Conservation (phyloP, 1,284 basidiomycete genomes). For the Trichosporon sp. region DNA sequence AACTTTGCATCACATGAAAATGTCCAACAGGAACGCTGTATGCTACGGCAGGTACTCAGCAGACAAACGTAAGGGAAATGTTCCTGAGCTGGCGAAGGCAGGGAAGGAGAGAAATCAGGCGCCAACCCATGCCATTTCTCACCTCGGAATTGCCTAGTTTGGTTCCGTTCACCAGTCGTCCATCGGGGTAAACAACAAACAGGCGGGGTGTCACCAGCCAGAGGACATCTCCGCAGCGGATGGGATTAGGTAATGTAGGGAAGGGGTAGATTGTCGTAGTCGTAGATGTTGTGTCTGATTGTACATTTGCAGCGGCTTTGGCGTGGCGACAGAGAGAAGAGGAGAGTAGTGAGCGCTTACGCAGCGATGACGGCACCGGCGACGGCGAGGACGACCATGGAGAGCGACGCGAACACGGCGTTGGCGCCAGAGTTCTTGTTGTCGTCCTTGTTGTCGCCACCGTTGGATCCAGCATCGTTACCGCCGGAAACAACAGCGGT, state of each 20-base stretch:
- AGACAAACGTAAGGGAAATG: background rate
- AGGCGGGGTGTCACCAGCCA: background rate
- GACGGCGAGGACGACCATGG: conserved; percentile 12
- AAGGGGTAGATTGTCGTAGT: background rate
- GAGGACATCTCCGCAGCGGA: background rate
- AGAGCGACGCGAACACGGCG: conserved; percentile 4
- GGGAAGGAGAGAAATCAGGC: background rate
- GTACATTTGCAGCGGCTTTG: background rate
- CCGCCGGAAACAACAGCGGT: conserved; percentile 8
- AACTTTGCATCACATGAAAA: conserved; percentile 3
- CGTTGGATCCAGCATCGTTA: background rate
- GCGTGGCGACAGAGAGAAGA: background rate
- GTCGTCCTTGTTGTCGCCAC: conserved; percentile 10
- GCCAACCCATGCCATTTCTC: background rate
- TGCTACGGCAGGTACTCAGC: too few species aligned
- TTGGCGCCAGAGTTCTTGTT: conserved; percentile 21
- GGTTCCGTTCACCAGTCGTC: background rate
- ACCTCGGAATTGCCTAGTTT: background rate
- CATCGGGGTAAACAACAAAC: background rate
- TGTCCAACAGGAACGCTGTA: background rate
- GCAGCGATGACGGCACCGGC: conserved; percentile 8
- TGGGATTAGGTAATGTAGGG: background rate
- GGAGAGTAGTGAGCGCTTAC: background rate
- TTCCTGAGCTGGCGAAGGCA: background rate
- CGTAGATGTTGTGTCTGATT: conserved; percentile 8